Evolutionary conservation across 257 asterid species (phyloP).

Genomic region (Nicotiana obtusifolia): DNA sequence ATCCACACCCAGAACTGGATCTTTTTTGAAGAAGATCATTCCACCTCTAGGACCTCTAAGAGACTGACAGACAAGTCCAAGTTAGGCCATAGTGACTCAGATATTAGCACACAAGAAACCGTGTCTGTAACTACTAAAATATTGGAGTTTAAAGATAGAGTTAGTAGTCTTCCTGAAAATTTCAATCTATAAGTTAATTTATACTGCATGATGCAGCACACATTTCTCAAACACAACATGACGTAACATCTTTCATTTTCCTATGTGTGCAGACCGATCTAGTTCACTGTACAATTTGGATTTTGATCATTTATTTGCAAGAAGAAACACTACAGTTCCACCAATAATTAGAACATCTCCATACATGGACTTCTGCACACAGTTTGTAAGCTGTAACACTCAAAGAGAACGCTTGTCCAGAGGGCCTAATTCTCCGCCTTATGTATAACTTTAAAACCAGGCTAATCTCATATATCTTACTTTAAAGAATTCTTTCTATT

Average conservation of each 20-base stretch:
- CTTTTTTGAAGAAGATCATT: constrained; percentile 92
- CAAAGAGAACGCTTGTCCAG: not conserved
- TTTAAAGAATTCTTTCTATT: not conserved
- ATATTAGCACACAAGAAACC: not conserved
- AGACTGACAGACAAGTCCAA: constrained; percentile 41
- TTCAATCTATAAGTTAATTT: not conserved
- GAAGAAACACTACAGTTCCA: not conserved
- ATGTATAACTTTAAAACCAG: not conserved
- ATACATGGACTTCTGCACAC: not conserved
- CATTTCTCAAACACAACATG: not conserved
- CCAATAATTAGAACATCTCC: not conserved
- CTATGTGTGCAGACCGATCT: not conserved
- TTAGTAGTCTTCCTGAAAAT: not conserved
- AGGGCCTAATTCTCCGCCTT: not conserved
- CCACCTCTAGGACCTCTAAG: constrained; percentile 98
- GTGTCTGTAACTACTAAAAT: not conserved
- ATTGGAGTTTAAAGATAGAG: not conserved
- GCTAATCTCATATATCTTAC: not conserved
- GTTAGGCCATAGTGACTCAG: not conserved
- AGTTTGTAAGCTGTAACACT: not conserved
- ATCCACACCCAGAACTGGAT: constrained; percentile 71
- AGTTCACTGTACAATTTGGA: not conserved
- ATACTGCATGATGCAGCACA: not conserved
- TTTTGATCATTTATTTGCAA: not conserved
- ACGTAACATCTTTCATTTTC: not conserved